Conservation (phyloP, 1,139 yeast species). For the Pichia sp. region DNA sequence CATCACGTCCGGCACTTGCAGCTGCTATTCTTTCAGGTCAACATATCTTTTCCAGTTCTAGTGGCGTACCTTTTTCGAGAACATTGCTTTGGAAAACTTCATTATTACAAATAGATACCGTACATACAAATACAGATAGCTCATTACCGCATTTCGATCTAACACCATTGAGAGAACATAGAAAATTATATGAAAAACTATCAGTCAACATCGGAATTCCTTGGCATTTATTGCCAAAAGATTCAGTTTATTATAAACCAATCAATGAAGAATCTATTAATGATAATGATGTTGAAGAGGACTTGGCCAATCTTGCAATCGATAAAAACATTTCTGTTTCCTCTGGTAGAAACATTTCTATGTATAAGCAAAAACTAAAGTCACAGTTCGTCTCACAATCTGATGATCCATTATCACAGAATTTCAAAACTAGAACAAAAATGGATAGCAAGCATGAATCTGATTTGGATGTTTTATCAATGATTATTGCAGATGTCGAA, state of each 20-base stretch:
- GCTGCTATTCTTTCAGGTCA: constrained; percentile 12
- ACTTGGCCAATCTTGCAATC: constrained; percentile 8
- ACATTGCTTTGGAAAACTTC: constrained; percentile 22
- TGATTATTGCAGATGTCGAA: constrained; percentile 59
- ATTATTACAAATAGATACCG: constrained; percentile 14
- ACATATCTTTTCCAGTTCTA: constrained; percentile 9
- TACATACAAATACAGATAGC: constrained; percentile 4
- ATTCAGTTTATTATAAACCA: constrained; percentile 12
- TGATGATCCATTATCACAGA: constrained; percentile 8
- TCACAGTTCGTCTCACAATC: neutral
- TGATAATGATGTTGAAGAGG: constrained; percentile 7
- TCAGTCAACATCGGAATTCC: constrained; percentile 12
- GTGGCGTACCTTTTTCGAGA: constrained; percentile 16
- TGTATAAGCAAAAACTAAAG: neutral
- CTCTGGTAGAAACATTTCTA: neutral
- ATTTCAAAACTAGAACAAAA: neutral
- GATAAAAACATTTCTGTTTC: constrained; percentile 2
- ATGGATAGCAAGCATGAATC: constrained; percentile 13
- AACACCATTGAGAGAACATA: constrained; percentile 6
- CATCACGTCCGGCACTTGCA: constrained; percentile 14
- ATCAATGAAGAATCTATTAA: neutral
- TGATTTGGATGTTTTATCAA: constrained; percentile 34
- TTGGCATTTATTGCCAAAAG: constrained; percentile 16
- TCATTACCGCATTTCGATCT: constrained; percentile 8
- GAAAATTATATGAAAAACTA: constrained; percentile 8